Evolutionary conservation across 352 stramenopile species (phyloP).

Genomic region (Globisporangium abappressorium): DNA sequence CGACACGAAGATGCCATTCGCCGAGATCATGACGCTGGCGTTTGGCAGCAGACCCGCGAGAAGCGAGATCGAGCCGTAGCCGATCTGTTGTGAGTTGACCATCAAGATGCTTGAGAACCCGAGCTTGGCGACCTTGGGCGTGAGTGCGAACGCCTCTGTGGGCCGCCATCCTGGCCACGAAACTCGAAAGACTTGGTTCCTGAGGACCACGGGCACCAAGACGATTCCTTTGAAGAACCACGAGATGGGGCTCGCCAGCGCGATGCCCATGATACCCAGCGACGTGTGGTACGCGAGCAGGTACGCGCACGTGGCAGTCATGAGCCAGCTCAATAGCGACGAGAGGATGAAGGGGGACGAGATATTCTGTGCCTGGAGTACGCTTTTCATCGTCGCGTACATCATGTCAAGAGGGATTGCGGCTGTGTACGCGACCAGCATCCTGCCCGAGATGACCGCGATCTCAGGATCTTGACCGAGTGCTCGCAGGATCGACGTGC

Average conservation of each 20-base stretch:
- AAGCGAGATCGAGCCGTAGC: constrained; percentile 19
- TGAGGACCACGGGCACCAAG: constrained; percentile 21
- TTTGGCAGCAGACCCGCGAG: constrained; percentile 32
- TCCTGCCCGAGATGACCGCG: constrained; percentile 17
- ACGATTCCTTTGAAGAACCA: constrained; percentile 24
- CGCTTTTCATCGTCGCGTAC: constrained; percentile 23
- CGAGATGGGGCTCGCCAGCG: constrained; percentile 24
- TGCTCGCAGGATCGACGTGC: constrained; percentile 19
- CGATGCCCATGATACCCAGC: constrained; percentile 34
- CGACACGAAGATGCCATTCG: constrained; percentile 33
- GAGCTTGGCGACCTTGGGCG: constrained; percentile 16
- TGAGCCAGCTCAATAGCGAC: constrained; percentile 19
- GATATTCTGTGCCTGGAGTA: constrained; percentile 38
- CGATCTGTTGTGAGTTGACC: constrained; percentile 22
- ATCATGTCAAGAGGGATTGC: constrained; percentile 29
- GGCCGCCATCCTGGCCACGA: constrained; percentile 24
- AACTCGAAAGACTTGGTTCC: constrained; percentile 19
- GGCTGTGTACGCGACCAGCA: constrained; percentile 22
- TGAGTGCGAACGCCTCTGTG: constrained; percentile 12
- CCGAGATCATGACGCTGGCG: constrained; percentile 27
- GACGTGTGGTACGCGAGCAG: constrained; percentile 33
- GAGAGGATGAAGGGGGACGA: constrained; percentile 29
- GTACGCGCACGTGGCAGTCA: constrained; percentile 21
- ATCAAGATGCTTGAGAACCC: constrained; percentile 17
- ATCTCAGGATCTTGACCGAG: constrained; percentile 38